These are phyloP conservation scores for Halocafeteria seosinensis DNA, from an alignment of 108 stramenopile species.

Conservation along the genomic window DNA sequence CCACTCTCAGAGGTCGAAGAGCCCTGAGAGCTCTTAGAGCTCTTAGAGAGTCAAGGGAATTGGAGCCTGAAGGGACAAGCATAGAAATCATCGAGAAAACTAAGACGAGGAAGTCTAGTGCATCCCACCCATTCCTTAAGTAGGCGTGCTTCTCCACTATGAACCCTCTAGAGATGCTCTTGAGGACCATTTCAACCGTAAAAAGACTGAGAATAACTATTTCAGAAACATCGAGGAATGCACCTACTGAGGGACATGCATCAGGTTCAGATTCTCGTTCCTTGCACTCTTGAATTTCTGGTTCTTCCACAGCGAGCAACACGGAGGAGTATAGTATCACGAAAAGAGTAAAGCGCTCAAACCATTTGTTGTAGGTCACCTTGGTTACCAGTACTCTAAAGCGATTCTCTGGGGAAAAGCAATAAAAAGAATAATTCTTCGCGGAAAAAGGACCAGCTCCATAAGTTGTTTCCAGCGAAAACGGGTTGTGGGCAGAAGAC, in stretches of 20 bases:
- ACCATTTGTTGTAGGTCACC: neutral
- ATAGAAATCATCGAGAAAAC: conserved; percentile 24
- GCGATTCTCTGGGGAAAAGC: no score
- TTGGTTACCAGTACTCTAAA: neutral
- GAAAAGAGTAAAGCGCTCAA: conserved; percentile 20
- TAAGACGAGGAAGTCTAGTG: conserved; percentile 42
- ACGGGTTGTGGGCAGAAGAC: no score
- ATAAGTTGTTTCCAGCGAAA: no score
- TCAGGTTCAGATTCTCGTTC: no score
- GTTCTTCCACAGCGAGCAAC: conserved; percentile 26
- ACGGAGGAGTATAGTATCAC: conserved; percentile 25
- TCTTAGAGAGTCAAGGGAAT: conserved; percentile 17
- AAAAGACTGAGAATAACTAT: conserved; percentile 35
- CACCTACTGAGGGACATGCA: no score
- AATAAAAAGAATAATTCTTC: no score
- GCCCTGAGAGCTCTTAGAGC: conserved; percentile 36
- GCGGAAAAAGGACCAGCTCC: no score
- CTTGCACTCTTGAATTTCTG: no score
- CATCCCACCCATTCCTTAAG: conserved; percentile 42
- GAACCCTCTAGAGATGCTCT: conserved; percentile 42
- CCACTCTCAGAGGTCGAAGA: conserved; percentile 50
- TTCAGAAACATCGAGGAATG: conserved; percentile 19
- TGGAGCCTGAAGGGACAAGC: neutral
- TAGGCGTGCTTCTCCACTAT: conserved; percentile 19
- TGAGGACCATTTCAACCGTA: conserved; percentile 38